Evolutionary conservation across 139 green algal genomes (phyloP), one percentile per base, ranked within the genome.

Genomic region (Picochlorum sp.): DNA sequence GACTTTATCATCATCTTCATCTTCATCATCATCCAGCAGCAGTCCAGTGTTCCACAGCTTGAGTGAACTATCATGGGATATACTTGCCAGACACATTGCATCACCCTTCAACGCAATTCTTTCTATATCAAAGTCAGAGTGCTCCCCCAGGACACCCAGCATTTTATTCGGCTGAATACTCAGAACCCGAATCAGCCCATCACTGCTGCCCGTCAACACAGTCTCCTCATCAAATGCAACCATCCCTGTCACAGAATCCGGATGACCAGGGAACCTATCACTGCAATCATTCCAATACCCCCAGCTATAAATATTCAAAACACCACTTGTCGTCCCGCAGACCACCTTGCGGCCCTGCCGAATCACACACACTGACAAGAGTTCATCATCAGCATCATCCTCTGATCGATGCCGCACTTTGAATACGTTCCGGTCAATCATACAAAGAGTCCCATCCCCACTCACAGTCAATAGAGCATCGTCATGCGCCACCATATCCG

Each of bases 201-300:
- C 92, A 23, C 70, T 80, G 63, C 71, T 86, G 49, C 88, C 92
- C 0, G 90, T 96, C 15, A 97, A 65, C 10, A 97, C 4, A 4
- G 81, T 95, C 66, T 92, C 84, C 10, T 95, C 88, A 56, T 96
- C 89, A 45, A 83, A 87, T 56, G 71, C 62, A 9, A 90, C 72
- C 26, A 98, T 58, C 0, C 85, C 78, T 28, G 94, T 86, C 9
- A 98, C 86, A 4, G 74, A 71, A 28, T 80, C 66, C 11, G 86
- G 86, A 56, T 94, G 86, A 68, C 92, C 72, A 14, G 87, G 82
- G 65, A 89, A 89, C 6, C 86, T 65, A 62, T 92, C 86, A 41
- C 69, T 90, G 81, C 85, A 92, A 74, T 95, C 90, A 41, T 90
- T 83, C 68, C 87, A 92, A 75, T 90, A 79, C 21, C 91, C 91